Evolutionary conservation across 2,329 filamentous ascomycete species (phyloP), one percentile per base, ranked within the genome.

Genomic region (Cladorrhinum sp.): DNA sequence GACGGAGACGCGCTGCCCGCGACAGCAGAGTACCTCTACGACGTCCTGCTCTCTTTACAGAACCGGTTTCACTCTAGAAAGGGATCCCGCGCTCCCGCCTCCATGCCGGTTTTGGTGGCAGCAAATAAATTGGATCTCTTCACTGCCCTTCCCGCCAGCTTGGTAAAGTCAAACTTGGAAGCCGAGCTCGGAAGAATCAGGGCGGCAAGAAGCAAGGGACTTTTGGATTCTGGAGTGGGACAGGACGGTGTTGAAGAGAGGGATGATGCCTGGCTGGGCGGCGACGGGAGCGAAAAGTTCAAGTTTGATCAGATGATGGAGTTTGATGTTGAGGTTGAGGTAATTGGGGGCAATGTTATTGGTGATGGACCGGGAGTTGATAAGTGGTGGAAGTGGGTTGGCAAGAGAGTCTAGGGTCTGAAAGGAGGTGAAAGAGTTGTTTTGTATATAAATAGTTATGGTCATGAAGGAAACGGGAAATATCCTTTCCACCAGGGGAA

Each of bases 101-200:
- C 84, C 21, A 81, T 95, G 8, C 87, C 90, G 0, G 82, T 99
- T 7, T 81, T 99, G 36, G 80, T 99, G 33, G 93, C 92, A 1
- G 93, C 92, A 58, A 99, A 98, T 76, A 99, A 99, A 81, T 84
- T 92, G 72, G 95, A 99, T 73, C 81, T 99, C 1, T 99, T 99
- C 73, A 97, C 95, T 0, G 92, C 94, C 7, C 78, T 97, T 56
- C 95, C 95, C 0, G 85, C 90, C 0, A 82, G 84, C 5, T 80
- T 96, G 30, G 90, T 97, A 62, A 88, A 85, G 74, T 81, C 82
- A 57, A 85, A 84, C 65, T 79, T 99, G 14, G 93, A 98, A 76
- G 80, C 82, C 12, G 94, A 97, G 73, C 86, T 98, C 62, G 86
- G 87, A 24, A 85, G 89, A 55, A 89, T 98, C 57, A 85, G 94